These are phyloP conservation scores for Solanum phureja DNA, from an alignment of 257 asterid species.

Conservation along the genomic window DNA sequence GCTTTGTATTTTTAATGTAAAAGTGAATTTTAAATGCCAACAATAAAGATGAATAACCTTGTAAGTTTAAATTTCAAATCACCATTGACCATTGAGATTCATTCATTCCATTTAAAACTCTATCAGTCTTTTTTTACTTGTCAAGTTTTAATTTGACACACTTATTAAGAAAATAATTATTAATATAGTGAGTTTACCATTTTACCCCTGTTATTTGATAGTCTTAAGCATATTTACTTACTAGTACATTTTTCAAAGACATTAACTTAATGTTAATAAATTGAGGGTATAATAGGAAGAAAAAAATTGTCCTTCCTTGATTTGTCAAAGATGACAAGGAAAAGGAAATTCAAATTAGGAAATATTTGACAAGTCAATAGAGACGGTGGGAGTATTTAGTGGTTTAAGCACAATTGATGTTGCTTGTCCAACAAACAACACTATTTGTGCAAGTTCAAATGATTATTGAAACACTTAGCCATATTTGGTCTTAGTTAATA, in stretches of 20 bases:
- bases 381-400: not conserved
- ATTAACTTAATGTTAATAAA: no score
- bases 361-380: not conserved
- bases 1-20: not conserved
- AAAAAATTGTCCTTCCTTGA: not conserved
- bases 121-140: no score
- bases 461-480: not conserved
- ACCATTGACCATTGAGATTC: not conserved
- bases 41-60: not conserved
- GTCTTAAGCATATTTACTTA: not conserved
- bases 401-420: not conserved
- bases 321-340: not conserved
- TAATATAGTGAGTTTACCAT: not conserved
- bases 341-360: no score
- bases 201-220: no score
- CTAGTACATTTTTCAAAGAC: not conserved
- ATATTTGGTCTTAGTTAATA: not conserved
- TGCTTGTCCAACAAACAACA: not conserved
- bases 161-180: no score
- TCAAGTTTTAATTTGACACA: not conserved
- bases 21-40: not conserved
- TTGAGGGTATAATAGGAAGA: not conserved
- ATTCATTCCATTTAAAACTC: not conserved
- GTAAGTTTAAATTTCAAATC: not conserved
- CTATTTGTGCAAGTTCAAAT: not conserved